These are phyloP conservation scores for Botrytis deweyae DNA, from an alignment of 2,329 filamentous ascomycete species.

Conservation along the genomic window DNA sequence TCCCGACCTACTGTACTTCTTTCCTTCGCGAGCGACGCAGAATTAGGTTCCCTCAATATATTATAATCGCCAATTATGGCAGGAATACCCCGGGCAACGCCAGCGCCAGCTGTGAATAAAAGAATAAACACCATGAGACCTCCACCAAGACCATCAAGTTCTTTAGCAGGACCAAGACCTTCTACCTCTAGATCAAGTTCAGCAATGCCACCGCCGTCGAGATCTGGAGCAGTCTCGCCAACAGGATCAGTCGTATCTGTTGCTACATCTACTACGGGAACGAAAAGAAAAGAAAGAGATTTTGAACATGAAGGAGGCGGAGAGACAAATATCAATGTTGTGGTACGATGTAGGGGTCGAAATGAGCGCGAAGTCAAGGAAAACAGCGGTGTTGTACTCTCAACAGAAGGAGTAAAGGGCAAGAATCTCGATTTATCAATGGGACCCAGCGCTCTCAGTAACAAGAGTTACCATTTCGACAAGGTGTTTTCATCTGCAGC, in stretches of 20 bases:
- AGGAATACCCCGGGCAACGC: slow-evolving; percentile 51
- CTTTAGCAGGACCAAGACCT: slow-evolving; percentile 28
- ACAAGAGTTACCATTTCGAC: slow-evolving; percentile 96
- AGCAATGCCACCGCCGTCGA: slow-evolving; percentile 30
- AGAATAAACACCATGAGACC: slow-evolving; percentile 52
- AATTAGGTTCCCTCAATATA: background rate
- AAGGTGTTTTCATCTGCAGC: slow-evolving; percentile 95
- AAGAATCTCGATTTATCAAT: slow-evolving; percentile 83
- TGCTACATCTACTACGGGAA: slow-evolving; percentile 51
- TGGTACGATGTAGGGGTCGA: slow-evolving; percentile 89
- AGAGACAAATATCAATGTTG: slow-evolving; percentile 97
- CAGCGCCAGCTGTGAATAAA: slow-evolving; percentile 46
- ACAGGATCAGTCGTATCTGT: slow-evolving; percentile 66
- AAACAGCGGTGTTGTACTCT: slow-evolving; percentile 90
- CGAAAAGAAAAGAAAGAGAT: slow-evolving; percentile 85
- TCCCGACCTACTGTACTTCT: background rate
- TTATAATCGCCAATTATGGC: slow-evolving; percentile 46
- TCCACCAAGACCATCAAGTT: slow-evolving; percentile 53
- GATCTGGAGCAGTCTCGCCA: slow-evolving; percentile 54
- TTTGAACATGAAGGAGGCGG: slow-evolving; percentile 71
- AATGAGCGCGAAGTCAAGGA: slow-evolving; percentile 91
- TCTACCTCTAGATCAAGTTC: slow-evolving; percentile 47
- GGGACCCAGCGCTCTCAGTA: slow-evolving; percentile 87
- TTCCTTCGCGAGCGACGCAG: background rate
- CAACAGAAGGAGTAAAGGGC: slow-evolving; percentile 83